These are phyloP conservation scores for Debaryomycetaceae sp. DNA, from an alignment of 1,139 yeast species.

Conservation along the genomic window DNA sequence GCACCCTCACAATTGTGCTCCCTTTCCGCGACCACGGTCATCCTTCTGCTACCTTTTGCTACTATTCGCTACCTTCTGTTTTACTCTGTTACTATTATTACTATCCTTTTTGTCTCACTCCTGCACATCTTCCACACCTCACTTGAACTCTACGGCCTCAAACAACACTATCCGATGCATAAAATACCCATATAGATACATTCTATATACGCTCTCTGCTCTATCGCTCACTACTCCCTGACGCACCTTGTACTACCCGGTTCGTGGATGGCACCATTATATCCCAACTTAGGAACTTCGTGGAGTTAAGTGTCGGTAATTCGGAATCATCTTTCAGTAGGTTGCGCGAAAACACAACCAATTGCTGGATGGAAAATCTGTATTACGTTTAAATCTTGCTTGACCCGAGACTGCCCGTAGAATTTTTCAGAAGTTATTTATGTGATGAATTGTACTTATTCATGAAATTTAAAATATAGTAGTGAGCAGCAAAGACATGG, in stretches of 20 bases:
- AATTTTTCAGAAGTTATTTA: conserved; percentile 1
- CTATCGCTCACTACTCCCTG: not conserved
- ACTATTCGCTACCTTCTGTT: too few relatives aligned
- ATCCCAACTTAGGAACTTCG: conserved; percentile 38
- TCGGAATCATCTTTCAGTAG: not conserved
- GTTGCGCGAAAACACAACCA: conserved; percentile 1
- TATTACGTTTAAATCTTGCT: conserved; percentile 1
- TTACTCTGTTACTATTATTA: too few relatives aligned
- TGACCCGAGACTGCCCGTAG: conserved; percentile 4
- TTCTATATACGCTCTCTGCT: too few relatives aligned
- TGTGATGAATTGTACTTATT: not conserved
- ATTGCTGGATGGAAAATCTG: conserved; percentile 2
- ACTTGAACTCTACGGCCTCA: too few relatives aligned
- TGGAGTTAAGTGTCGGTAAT: not conserved
- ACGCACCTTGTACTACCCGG: conserved; percentile 1
- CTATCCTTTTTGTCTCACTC: too few relatives aligned
- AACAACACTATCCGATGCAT: too few relatives aligned
- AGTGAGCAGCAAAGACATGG: conserved; percentile 1
- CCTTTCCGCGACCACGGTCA: too few relatives aligned
- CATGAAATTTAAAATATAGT: not conserved
- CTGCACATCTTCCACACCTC: too few relatives aligned
- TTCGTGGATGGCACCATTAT: conserved; percentile 35
- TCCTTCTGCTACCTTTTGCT: too few relatives aligned
- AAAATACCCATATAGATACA: too few relatives aligned
- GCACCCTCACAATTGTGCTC: too few relatives aligned